phyloP scores from a whole-genome alignment of 1,284 basidiomycete species.

The Anthracocystis panici-leucophaei region DNA sequence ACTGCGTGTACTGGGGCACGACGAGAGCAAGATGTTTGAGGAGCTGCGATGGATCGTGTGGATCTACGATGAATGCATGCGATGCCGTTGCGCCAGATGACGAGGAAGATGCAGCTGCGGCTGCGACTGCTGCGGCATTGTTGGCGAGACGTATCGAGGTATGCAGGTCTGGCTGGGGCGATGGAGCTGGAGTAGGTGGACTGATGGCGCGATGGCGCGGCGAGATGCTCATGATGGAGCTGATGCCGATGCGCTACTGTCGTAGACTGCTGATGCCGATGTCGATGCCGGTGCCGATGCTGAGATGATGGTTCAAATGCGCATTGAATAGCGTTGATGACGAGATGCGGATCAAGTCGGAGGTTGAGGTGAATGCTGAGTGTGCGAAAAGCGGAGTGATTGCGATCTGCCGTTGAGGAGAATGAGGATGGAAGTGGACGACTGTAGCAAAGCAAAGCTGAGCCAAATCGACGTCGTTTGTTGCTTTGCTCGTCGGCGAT shows the following conservation, averaged over 20 bases:
- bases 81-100: constrained; percentile 15
- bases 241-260: neutral
- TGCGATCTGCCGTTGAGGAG: too few species aligned
- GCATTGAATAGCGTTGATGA: too few species aligned
- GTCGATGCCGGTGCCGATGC: too few species aligned
- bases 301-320: too few species aligned
- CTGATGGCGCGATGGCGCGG: constrained; percentile 58
- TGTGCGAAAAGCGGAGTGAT: too few species aligned
- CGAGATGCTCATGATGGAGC: constrained; percentile 46
- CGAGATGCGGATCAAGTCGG: too few species aligned
- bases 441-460: too few species aligned
- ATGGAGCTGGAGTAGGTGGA: constrained; percentile 63
- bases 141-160: constrained; percentile 51
- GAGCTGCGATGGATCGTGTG: constrained; percentile 45
- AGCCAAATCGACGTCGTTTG: neutral
- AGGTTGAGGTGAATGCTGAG: too few species aligned
- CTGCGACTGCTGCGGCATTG: constrained; percentile 39
- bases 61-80: constrained; percentile 28
- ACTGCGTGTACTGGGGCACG: constrained; percentile 48
- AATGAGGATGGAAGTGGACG: too few species aligned
- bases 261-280: too few species aligned
- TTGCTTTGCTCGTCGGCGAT: neutral
- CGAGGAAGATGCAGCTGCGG: constrained; percentile 20
- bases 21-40: constrained; percentile 50
- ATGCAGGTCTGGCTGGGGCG: constrained; percentile 57